Base-by-base conservation (phyloP, 2,329 filamentous ascomycete species). In the Fusarium verticillioides region DNA sequence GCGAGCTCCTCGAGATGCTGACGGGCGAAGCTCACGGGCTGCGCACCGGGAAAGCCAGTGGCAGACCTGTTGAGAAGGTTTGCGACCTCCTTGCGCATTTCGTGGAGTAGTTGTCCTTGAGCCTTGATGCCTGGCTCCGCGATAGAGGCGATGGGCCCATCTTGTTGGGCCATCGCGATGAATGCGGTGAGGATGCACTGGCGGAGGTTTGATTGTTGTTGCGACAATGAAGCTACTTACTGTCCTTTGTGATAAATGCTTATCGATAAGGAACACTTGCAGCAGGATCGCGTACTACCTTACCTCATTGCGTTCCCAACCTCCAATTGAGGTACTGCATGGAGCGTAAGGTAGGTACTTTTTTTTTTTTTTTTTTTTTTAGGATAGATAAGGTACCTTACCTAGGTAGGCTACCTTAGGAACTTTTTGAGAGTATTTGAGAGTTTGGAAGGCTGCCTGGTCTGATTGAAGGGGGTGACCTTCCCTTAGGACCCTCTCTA, bases 11-110 rank as follows among this genome's bases (percentile, higher is more conserved):
- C 85, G 15, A 98, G 83, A 82, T 99, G 96, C 77, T 90, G 87
- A 65, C 92, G 88, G 61, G 93, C 88, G 81, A 99, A 99, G 79
- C 94, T 97, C 73, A 99, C 95, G 19, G 96, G 96, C 82, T 99
- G 96, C 58, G 96, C 96, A 78, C 91, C 96, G 2, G 96, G 95
- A 77, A 99, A 99, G 73, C 84, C 87, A 30, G 85, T 84, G 74
- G 89, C 91, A 59, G 87, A 87, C 76, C 95, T 89, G 23, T 88
- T 87, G n/a, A 99, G 89, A 49, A 98, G 87, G 10, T 86, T 80
- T 32, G 94, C 93, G 66, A 97, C 94, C 80, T 94, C 92, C 67
- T 86, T 85, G 67, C 93, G 92, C 82, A 97, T 90, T 23, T 84
- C 77, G 32, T 82, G 80, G 52, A 93, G 86, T 18, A 94, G 84